Conservation (phyloP, 139 green algal genomes). For the Tetradesmus lagerheimii region DNA sequence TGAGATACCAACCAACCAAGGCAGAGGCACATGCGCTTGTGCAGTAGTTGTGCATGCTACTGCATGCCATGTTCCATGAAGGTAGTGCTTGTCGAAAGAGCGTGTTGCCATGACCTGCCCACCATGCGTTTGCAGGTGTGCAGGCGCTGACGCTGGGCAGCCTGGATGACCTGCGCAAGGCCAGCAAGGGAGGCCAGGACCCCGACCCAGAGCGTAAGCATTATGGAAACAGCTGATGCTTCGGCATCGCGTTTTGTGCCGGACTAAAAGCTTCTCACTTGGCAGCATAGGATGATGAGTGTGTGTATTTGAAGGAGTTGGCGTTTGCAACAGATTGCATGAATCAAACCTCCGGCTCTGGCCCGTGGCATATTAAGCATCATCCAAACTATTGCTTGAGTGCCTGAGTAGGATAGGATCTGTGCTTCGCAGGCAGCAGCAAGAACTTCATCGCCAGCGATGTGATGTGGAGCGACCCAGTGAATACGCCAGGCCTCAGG, state of each 20-base stretch:
- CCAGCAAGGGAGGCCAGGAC: conserved; percentile 86
- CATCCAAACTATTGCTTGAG: too few relatives aligned
- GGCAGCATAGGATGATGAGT: neutral
- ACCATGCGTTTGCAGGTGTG: neutral
- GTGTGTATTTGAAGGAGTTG: neutral
- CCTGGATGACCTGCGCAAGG: conserved; percentile 70
- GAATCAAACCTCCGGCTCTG: too few relatives aligned
- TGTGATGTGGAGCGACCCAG: conserved; percentile 96
- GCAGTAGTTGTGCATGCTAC: too few relatives aligned
- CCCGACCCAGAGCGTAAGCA: conserved; percentile 49
- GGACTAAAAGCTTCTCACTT: neutral
- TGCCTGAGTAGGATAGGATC: too few relatives aligned
- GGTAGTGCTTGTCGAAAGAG: too few relatives aligned
- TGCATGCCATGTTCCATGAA: too few relatives aligned
- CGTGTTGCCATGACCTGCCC: too few relatives aligned
- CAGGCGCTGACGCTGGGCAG: neutral
- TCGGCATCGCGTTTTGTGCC: neutral
- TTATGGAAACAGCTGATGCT: neutral
- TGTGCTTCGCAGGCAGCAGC: conserved; percentile 4
- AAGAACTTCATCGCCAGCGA: conserved; percentile 79
- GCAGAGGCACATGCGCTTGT: too few relatives aligned
- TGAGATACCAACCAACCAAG: too few relatives aligned
- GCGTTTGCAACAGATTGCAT: neutral
- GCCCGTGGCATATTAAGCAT: too few relatives aligned
- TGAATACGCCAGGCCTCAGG: conserved; percentile 71